Evolutionary conservation across 495 filamentous ascomycete genomes (phyloP).

Genomic region (Astrocystis sublimbata): DNA sequence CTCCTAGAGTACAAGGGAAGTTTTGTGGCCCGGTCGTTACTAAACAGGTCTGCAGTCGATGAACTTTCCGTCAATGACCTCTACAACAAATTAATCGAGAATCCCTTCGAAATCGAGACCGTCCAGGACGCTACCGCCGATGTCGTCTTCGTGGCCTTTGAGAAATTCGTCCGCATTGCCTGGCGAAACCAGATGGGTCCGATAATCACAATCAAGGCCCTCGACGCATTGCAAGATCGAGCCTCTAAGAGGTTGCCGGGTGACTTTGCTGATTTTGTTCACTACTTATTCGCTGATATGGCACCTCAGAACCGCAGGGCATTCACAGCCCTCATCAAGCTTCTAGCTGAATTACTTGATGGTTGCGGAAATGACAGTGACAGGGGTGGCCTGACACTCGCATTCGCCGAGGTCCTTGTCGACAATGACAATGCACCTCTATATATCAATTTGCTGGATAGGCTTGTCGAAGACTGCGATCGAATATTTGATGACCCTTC

Average conservation of each 20-base stretch:
- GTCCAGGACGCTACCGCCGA: slow-evolving; percentile 78
- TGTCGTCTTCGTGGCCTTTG: slow-evolving; percentile 90
- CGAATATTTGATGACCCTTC: slow-evolving; percentile 74
- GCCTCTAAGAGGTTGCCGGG: slow-evolving; percentile 70
- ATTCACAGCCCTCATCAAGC: slow-evolving; percentile 77
- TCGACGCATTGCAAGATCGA: slow-evolving; percentile 71
- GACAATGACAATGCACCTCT: slow-evolving; percentile 74
- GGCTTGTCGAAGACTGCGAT: slow-evolving; percentile 89
- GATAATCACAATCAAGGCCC: slow-evolving; percentile 63
- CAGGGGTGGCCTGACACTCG: slow-evolving; percentile 82
- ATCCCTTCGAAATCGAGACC: slow-evolving; percentile 70
- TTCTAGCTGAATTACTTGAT: slow-evolving; percentile 86
- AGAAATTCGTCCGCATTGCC: slow-evolving; percentile 85
- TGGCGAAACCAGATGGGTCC: slow-evolving; percentile 90
- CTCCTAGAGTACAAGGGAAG: slow-evolving; percentile 83
- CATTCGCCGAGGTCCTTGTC: slow-evolving; percentile 86
- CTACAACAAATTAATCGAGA: slow-evolving; percentile 86
- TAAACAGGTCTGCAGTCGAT: slow-evolving; percentile 69
- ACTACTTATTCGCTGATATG: slow-evolving; percentile 71
- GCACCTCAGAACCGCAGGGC: slow-evolving; percentile 91
- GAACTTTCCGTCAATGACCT: slow-evolving; percentile 82
- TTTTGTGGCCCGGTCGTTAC: slow-evolving; percentile 73
- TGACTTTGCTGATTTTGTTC: slow-evolving; percentile 87
- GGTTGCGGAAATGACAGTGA: slow-evolving; percentile 95
- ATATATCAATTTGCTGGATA: slow-evolving; percentile 88